phyloP scores from a whole-genome alignment of 179 eudicot species.

The Pouteria campechiana region DNA sequence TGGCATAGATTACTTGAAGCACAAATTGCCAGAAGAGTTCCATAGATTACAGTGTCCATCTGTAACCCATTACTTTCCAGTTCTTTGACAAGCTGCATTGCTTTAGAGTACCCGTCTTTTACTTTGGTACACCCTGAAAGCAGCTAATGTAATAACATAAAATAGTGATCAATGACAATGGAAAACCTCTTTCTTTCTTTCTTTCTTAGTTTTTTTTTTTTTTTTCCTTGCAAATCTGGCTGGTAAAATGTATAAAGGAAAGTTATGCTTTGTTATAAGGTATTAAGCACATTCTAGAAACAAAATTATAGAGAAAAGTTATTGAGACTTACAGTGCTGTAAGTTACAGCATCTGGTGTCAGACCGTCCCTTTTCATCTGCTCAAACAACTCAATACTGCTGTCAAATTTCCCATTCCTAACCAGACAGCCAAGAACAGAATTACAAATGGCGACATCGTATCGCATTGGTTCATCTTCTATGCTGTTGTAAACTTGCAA shows the following conservation, averaged over 20 bases:
- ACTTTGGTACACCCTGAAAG: slow-evolving; percentile 71
- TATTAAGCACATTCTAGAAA: too few species aligned
- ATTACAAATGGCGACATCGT: slow-evolving; percentile 61
- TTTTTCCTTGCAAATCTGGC: too few species aligned
- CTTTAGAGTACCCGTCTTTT: slow-evolving; percentile 58
- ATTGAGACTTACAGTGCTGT: slow-evolving; percentile 59
- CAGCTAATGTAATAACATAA: slow-evolving; percentile 35
- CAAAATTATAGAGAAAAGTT: too few species aligned
- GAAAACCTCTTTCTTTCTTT: too few species aligned
- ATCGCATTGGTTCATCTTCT: slow-evolving; percentile 40
- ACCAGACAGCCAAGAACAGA: slow-evolving; percentile 64
- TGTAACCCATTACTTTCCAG: slow-evolving; percentile 40
- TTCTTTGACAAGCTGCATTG: slow-evolving; percentile 56
- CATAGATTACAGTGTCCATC: slow-evolving; percentile 73
- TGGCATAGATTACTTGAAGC: slow-evolving; percentile 57
- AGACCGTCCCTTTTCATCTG: slow-evolving; percentile 82
- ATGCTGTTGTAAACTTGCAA: slow-evolving; percentile 52
- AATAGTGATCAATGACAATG: too few species aligned
- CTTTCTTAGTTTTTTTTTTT: too few species aligned
- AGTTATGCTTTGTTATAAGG: too few species aligned
- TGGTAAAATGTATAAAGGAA: too few species aligned
- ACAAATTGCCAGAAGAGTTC: slow-evolving; percentile 73
- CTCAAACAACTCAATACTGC: slow-evolving; percentile 42
- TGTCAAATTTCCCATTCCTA: slow-evolving; percentile 41
- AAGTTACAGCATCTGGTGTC: slow-evolving; percentile 65